Evolutionary conservation across 192 early-diverging fungal species (phyloP).

Genomic region (Entophlyctis helioformis): DNA sequence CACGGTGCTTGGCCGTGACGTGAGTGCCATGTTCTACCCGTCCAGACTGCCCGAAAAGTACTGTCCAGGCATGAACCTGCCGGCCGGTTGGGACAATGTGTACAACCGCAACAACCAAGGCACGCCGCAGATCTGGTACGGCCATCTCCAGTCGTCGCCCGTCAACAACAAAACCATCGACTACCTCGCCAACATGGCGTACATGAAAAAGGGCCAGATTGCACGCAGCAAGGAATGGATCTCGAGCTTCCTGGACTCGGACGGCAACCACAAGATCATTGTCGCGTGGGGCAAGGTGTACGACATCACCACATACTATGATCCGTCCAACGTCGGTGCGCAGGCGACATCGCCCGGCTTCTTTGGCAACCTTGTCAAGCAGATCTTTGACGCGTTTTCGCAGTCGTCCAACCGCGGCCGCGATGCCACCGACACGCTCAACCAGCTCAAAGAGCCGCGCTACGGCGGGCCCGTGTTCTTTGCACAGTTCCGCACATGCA

Average conservation of each 20-base stretch:
- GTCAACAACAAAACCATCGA: constrained; percentile 9
- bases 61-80: constrained; percentile 19
- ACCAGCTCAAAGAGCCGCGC: constrained; percentile 3
- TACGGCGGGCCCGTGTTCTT: too few species aligned
- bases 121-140: constrained; percentile 13
- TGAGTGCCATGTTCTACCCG: constrained; percentile 20
- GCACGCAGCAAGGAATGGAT: constrained; percentile 8
- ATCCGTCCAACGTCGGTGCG: constrained; percentile 3
- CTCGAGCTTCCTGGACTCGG: background rate
- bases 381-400: constrained; percentile 3
- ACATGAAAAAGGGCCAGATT: constrained; percentile 12
- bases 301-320: constrained; percentile 14
- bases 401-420: constrained; percentile 1
- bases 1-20: constrained; percentile 18
- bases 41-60: constrained; percentile 9
- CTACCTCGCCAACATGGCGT: constrained; percentile 1
- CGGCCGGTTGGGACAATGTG: constrained; percentile 25
- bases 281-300: constrained; percentile 27
- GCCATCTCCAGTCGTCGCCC: constrained; percentile 5
- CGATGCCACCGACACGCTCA: constrained; percentile 9
- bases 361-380: too few species aligned
- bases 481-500: too few species aligned
- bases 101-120: background rate
- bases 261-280: constrained; percentile 12
- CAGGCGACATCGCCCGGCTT: background rate